Evolutionary conservation across 495 filamentous ascomycete genomes (phyloP).

Genomic region (Extremus antarcticus): DNA sequence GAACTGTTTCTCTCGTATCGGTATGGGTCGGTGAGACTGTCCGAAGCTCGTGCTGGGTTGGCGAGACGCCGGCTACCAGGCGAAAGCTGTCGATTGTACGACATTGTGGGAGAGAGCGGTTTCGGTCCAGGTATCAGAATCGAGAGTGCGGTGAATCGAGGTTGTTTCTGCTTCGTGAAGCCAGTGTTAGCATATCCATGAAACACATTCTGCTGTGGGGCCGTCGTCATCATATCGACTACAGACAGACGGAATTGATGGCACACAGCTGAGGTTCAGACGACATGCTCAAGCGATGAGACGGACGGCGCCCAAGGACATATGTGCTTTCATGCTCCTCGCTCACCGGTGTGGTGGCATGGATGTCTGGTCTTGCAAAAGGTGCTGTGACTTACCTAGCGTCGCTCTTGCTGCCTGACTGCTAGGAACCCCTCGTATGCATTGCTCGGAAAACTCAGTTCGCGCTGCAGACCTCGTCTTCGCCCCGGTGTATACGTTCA

Average conservation of each 20-base stretch:
- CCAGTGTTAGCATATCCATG: neutral
- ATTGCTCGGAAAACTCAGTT: too few relatives aligned
- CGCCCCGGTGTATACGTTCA: too few relatives aligned
- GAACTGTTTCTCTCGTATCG: conserved; percentile 6
- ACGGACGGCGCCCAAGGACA: neutral
- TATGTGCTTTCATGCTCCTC: neutral
- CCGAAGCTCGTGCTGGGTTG: conserved; percentile 13
- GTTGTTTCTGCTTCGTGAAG: neutral
- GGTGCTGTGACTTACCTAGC: neutral
- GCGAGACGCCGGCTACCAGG: conserved; percentile 14
- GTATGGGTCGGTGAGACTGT: conserved; percentile 14
- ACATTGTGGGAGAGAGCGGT: conserved; percentile 4
- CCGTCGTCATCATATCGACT: neutral
- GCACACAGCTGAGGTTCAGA: neutral
- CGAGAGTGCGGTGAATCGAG: neutral
- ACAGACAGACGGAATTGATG: neutral
- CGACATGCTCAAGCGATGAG: neutral
- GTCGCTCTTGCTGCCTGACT: neutral
- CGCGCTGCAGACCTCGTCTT: too few relatives aligned
- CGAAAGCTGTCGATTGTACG: conserved; percentile 13
- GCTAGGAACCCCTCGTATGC: neutral
- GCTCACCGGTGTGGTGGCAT: neutral
- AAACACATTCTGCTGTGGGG: neutral
- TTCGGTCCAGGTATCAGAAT: neutral
- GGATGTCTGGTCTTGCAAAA: neutral